Conservation (phyloP, 108 stramenopile genomes). For the Nitzschia inconspicua region DNA sequence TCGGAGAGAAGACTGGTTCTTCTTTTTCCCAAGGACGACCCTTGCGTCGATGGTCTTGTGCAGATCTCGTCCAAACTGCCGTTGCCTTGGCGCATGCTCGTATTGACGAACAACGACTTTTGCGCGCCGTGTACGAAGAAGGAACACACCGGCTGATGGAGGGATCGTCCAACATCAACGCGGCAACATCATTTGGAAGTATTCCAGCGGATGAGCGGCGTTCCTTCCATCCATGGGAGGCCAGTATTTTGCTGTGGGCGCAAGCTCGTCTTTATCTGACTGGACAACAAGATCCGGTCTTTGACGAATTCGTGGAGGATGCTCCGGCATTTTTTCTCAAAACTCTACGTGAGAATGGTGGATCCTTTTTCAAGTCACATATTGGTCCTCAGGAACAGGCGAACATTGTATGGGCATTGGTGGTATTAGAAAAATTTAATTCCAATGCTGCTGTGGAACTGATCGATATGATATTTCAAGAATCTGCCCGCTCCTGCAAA, state of each 20-base stretch:
- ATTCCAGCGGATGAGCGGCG: constrained; percentile 10
- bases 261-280: constrained; percentile 72
- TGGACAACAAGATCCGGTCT: constrained; percentile 36
- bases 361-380: constrained; percentile 23
- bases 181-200: not conserved
- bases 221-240: constrained; percentile 58
- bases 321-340: constrained; percentile 39
- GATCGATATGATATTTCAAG: constrained; percentile 54
- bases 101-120: constrained; percentile 53
- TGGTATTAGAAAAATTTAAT: constrained; percentile 61
- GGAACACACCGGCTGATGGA: constrained; percentile 37
- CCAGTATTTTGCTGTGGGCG: constrained; percentile 73
- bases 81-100: constrained; percentile 70
- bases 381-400: constrained; percentile 79
- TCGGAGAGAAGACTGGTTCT: constrained; percentile 4
- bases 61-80: constrained; percentile 70
- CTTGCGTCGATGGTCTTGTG: constrained; percentile 52
- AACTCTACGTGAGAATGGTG: constrained; percentile 2
- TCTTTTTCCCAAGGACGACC: constrained; percentile 28
- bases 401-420: constrained; percentile 79
- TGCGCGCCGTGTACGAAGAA: constrained; percentile 61
- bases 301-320: constrained; percentile 45
- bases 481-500: constrained; percentile 38
- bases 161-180: not conserved
- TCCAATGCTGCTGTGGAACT: constrained; percentile 37